phyloP scores from a whole-genome alignment of 129 eudicot species.

The Helianthus annuus region HanXRQr2.0-SUNRISE NC_035443.2:142576633-142577132 shows the following conservation, averaged over 20 bases:
- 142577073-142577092: too few species aligned
- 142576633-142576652: slow-evolving; percentile 46
- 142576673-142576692: slow-evolving; percentile 66
- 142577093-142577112: too few species aligned
- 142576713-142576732: slow-evolving; percentile 73
- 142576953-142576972: not conserved
- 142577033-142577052: too few species aligned
- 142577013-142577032: too few species aligned
- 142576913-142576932: not conserved
- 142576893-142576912: slow-evolving; percentile 45
- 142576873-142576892: slow-evolving; percentile 57
- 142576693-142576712: slow-evolving; percentile 80
- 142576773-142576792: not conserved
- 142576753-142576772: not conserved
- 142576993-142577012: not conserved
- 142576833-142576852: slow-evolving; percentile 90
- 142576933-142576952: not conserved
- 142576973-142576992: not conserved
- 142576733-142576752: slow-evolving; percentile 7
- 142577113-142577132: too few species aligned
- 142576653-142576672: slow-evolving; percentile 54
- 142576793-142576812: slow-evolving; percentile 44
- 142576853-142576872: slow-evolving; percentile 86
- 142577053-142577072: too few species aligned
- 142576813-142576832: slow-evolving; percentile 69